phyloP scores from a whole-genome alignment of 2,329 filamentous ascomycete genomes.

The Mycosphaerella sp. region DNA sequence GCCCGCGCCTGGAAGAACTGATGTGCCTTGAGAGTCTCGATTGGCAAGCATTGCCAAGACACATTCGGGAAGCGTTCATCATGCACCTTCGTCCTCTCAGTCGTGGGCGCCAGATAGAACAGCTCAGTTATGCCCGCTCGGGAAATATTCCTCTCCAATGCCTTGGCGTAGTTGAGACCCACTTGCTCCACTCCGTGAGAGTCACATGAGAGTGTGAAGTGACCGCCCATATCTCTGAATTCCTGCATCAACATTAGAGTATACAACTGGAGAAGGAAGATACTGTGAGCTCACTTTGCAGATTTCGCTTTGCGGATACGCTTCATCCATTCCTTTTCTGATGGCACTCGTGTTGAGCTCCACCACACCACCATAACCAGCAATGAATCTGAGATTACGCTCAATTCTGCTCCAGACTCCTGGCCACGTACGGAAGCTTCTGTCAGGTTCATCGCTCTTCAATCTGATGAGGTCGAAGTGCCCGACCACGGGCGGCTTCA shows the following conservation, averaged over 20 bases:
- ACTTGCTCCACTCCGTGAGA: conserved; percentile 85
- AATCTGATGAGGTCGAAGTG: conserved; percentile 91
- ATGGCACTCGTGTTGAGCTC: conserved; percentile 86
- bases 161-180: conserved; percentile 65
- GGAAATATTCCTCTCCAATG: conserved; percentile 47
- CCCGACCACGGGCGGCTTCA: conserved; percentile 73
- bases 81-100: conserved; percentile 21
- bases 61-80: conserved; percentile 32
- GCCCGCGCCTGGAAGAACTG: conserved; percentile 18
- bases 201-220: conserved; percentile 89
- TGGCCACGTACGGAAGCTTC: conserved; percentile 40
- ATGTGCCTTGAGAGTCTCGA: conserved; percentile 20
- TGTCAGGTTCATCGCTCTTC: conserved; percentile 61
- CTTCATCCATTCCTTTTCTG: conserved; percentile 83
- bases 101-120: conserved; percentile 33
- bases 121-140: conserved; percentile 58
- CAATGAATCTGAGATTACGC: conserved; percentile 67
- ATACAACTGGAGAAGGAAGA: not conserved
- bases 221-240: conserved; percentile 66
- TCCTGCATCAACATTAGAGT: conserved; percentile 42
- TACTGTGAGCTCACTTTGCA: conserved; percentile 54
- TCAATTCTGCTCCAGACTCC: conserved; percentile 65
- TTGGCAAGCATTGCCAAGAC: conserved; percentile 20
- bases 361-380: conserved; percentile 69
- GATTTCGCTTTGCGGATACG: conserved; percentile 75